Conservation (phyloP, 768 basidiomycete genomes). For the Kwoniella dendrophila region DNA sequence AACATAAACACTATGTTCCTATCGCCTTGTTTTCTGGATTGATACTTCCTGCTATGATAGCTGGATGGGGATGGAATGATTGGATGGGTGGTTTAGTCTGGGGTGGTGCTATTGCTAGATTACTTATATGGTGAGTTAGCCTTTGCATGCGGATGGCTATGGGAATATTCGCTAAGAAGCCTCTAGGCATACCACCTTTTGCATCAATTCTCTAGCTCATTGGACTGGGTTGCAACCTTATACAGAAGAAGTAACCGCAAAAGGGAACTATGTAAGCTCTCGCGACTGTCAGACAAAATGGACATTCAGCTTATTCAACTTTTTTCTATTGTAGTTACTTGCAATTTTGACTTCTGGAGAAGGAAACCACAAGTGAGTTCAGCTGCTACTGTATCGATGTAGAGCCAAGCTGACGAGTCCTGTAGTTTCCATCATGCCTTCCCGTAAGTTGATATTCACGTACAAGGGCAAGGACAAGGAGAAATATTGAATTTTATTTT, state of each 20-base stretch:
- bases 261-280: conserved; percentile 67
- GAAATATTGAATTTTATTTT: neutral
- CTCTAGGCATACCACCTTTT: conserved; percentile 52
- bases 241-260: conserved; percentile 75
- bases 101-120: conserved; percentile 67
- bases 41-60: conserved; percentile 64
- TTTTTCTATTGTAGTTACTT: conserved; percentile 67
- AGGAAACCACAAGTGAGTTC: conserved; percentile 68
- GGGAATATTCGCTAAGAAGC: neutral
- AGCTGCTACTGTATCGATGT: neutral
- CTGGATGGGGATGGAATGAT: conserved; percentile 61
- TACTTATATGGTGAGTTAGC: conserved; percentile 61
- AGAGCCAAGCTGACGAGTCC: neutral
- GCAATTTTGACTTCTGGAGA: conserved; percentile 74
- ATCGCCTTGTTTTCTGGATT: conserved; percentile 67
- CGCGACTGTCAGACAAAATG: no score
- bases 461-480: no score
- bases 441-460: conserved; percentile 63
- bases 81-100: conserved; percentile 69
- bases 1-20: conserved; percentile 70
- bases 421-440: conserved; percentile 66
- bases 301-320: no score
- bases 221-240: conserved; percentile 80
- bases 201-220: conserved; percentile 64
- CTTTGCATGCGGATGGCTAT: neutral